phyloP scores from a whole-genome alignment of 2,329 filamentous ascomycete genomes.

The Aspergillus cejpii region DNA sequence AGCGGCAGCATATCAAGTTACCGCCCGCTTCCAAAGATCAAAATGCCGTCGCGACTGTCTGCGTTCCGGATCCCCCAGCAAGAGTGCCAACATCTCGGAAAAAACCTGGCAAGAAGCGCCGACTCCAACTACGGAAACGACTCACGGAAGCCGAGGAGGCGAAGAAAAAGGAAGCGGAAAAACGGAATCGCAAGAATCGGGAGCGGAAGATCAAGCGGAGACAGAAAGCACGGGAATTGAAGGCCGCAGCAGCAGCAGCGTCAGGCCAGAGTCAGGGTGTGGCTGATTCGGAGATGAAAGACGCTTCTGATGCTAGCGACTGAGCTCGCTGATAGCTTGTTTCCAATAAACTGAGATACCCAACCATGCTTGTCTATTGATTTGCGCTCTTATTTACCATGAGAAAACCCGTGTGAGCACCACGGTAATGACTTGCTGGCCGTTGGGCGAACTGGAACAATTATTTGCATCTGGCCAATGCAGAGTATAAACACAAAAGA shows the following conservation, averaged over 20 bases:
- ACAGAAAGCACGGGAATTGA: constrained; percentile 34
- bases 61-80: constrained; percentile 16
- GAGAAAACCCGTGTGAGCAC: not conserved
- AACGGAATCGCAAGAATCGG: constrained; percentile 36
- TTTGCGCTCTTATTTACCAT: not conserved
- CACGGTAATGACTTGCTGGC: not conserved
- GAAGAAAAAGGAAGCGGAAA: constrained; percentile 34
- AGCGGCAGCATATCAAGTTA: constrained; percentile 29
- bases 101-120: constrained; percentile 41
- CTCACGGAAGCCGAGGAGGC: constrained; percentile 24
- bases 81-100: constrained; percentile 30
- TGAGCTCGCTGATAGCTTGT: constrained; percentile 2
- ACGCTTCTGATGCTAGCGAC: constrained; percentile 14
- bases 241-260: constrained; percentile 26
- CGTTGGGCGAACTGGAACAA: not conserved
- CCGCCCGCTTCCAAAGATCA: constrained; percentile 17
- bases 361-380: too few species aligned
- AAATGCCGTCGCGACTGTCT: constrained; percentile 13
- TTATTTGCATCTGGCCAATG: constrained; percentile 1
- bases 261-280: constrained; percentile 10
- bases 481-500: constrained; percentile 15
- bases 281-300: constrained; percentile 13
- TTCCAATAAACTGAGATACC: too few species aligned
- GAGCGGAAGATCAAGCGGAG: constrained; percentile 36
- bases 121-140: constrained; percentile 36